phyloP scores from a whole-genome alignment of 1,139 yeast species.

The Candida neerlandica region DNA sequence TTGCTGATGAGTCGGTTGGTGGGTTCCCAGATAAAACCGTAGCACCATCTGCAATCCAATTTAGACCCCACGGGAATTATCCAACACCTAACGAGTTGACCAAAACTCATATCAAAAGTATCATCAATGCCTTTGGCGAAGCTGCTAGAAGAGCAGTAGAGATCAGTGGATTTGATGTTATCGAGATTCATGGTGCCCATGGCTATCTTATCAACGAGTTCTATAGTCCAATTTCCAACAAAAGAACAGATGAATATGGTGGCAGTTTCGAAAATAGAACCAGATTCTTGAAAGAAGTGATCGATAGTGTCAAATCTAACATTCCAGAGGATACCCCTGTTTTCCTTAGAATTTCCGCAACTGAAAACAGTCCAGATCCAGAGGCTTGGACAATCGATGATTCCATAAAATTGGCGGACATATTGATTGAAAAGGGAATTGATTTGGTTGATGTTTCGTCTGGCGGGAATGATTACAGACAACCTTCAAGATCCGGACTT shows the following conservation, averaged over 20 bases:
- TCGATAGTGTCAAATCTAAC: conserved; percentile 47
- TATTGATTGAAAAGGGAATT: conserved; percentile 47
- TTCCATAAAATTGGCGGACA: conserved; percentile 42
- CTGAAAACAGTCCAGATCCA: conserved; percentile 38
- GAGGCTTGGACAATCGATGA: conserved; percentile 53
- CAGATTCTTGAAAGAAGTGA: conserved; percentile 57
- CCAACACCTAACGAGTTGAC: conserved; percentile 36
- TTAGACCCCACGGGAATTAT: conserved; percentile 31
- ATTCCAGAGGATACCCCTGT: conserved; percentile 40
- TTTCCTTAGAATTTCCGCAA: conserved; percentile 47
- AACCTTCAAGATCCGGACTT: conserved; percentile 25
- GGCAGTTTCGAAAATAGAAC: conserved; percentile 67
- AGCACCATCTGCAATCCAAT: conserved; percentile 49
- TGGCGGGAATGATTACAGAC: conserved; percentile 50
- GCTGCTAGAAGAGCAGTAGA: conserved; percentile 50
- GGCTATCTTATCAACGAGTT: conserved; percentile 50
- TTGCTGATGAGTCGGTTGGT: conserved; percentile 31
- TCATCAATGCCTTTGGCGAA: conserved; percentile 38
- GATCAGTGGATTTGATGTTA: conserved; percentile 47
- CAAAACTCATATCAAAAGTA: conserved; percentile 32
- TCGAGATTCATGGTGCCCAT: conserved; percentile 57
- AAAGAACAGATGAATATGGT: conserved; percentile 55
- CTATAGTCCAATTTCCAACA: conserved; percentile 37
- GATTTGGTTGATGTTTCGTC: conserved; percentile 56
- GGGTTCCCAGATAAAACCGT: conserved; percentile 48